Evolutionary conservation across 139 green algal species (phyloP), one percentile per base, ranked within the genome.

Genomic region (Diplosphaera chodatii): DNA sequence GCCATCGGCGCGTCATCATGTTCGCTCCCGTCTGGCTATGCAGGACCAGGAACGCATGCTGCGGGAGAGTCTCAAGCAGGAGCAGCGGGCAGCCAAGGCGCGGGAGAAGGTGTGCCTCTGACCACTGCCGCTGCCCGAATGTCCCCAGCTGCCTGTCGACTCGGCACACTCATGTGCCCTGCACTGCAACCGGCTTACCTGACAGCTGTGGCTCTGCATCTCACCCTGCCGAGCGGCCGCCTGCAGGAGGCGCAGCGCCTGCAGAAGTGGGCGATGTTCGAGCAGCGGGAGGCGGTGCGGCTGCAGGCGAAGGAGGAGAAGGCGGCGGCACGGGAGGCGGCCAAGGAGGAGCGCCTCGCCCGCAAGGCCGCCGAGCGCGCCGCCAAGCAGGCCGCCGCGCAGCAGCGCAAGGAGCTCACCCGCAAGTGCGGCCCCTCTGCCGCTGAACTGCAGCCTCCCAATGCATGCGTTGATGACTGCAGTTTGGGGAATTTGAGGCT

Each of bases 11-110:
- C n/a, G n/a, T n/a, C n/a, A n/a, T n/a, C n/a, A n/a, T n/a, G n/a
- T n/a, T n/a, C n/a, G 48, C 25, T n/a, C 8, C 3, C 48, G 13
- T 20, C 40, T 1, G 28, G 29, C 0, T 29, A 23, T 59, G 65
- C 70, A 82, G 76, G 73, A 84, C 63, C 71, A 78, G 40, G 76
- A 81, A 28, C 40, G 77, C 67, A 74, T 69, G 32, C 67, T 82
- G 67, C 65, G 80, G 68, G 75, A 82, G 67, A 73, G 72, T 1
- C 10, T 74, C 65, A 68, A 70, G 59, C 66, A 78, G 67, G 69
- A 71, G 32, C 78, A 86, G 67, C 30, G 55, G 66, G 70, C 74
- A 64, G 77, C 82, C 63, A 40, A 59, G 1, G 75, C 78, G 63
- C 77, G 67, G 3, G 16, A 69, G 21, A 69, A 74, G 59, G 34